These are phyloP conservation scores for Lobosporangium transversale DNA, from an alignment of 192 early-diverging fungal species.

Conservation along the genomic window DNA sequence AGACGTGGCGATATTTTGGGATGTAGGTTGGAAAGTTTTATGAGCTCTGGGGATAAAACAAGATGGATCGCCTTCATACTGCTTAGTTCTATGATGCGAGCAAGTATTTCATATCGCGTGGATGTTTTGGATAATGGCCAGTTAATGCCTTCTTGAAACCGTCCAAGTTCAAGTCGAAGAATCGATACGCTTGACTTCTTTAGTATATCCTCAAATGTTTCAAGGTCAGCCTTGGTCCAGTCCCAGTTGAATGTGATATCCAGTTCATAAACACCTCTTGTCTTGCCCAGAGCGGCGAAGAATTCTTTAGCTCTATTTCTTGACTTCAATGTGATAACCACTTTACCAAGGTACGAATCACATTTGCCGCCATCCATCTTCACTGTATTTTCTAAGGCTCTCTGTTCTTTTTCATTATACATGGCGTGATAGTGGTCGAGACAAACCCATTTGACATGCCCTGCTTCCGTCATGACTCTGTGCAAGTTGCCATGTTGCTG, in stretches of 20 bases:
- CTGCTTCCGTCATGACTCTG: no score
- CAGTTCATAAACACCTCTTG: background rate
- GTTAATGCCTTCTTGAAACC: background rate
- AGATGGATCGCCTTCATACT: no score
- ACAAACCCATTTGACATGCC: background rate
- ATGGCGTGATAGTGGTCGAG: background rate
- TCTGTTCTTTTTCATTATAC: background rate
- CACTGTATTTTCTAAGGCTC: background rate
- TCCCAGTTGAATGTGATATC: slow-evolving; percentile 8
- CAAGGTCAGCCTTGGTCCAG: no score
- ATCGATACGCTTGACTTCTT: background rate
- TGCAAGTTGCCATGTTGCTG: background rate
- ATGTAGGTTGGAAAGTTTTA: background rate
- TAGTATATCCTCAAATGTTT: background rate
- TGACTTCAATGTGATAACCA: no score
- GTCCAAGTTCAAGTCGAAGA: no score
- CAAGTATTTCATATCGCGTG: no score
- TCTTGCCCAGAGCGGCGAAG: background rate
- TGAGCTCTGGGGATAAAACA: background rate
- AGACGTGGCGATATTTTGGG: background rate
- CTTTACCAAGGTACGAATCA: no score
- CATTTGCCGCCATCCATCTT: no score
- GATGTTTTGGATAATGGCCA: background rate
- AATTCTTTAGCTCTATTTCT: background rate
- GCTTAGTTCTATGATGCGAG: no score